These are phyloP conservation scores for Myxozyma neotropica DNA, from an alignment of 805 yeast species.

Conservation along the genomic window DNA sequence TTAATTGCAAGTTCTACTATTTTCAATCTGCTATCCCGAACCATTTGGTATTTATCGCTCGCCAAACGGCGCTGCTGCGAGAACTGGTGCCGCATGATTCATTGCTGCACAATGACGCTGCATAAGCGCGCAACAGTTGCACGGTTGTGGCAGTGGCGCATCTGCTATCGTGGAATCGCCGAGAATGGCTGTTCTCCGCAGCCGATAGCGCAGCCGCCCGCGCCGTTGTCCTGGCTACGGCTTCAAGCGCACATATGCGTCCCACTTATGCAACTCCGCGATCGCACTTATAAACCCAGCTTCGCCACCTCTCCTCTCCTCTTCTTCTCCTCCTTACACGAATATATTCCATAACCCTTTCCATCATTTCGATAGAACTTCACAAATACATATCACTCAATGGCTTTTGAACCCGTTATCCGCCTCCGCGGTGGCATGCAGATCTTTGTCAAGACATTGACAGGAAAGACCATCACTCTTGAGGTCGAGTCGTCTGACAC, in stretches of 20 bases:
- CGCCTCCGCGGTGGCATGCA: conserved; percentile 99
- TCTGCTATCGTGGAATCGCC: background rate
- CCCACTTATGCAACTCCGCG: background rate
- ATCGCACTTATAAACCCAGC: background rate
- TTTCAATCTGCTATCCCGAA: too few relatives aligned
- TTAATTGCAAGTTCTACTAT: too few relatives aligned
- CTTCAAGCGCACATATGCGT: too few relatives aligned
- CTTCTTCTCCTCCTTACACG: too few relatives aligned
- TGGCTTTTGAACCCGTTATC: conserved; percentile 59
- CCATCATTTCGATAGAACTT: background rate
- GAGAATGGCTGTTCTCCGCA: background rate
- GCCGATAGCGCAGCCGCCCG: background rate
- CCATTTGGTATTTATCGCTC: too few relatives aligned
- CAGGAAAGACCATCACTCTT: conserved; percentile 87
- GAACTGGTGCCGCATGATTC: background rate
- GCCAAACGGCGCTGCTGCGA: too few relatives aligned
- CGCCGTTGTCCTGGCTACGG: too few relatives aligned
- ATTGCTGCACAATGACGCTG: background rate
- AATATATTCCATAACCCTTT: background rate
- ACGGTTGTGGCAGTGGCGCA: background rate
- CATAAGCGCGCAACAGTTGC: background rate
- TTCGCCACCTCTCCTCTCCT: background rate
- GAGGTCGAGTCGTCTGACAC: conserved; percentile 95
- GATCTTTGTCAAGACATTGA: conserved; percentile 84
- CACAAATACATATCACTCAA: background rate